These are phyloP conservation scores for Tetradesmus lagerheimii DNA, from an alignment of 139 green algal species.

Conservation along the genomic window DNA sequence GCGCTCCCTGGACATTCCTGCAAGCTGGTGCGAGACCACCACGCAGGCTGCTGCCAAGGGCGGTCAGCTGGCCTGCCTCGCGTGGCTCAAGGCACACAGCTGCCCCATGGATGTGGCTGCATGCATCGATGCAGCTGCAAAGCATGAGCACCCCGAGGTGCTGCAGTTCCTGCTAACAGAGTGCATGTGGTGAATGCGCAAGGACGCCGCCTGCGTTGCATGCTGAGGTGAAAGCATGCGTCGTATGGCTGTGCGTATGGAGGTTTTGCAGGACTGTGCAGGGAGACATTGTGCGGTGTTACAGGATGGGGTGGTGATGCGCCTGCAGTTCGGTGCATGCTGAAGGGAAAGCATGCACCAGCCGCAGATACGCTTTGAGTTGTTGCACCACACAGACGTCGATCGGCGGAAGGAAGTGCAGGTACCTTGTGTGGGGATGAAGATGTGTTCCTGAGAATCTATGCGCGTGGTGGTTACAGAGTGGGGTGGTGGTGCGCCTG, in stretches of 20 bases:
- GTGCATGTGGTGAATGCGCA: not conserved
- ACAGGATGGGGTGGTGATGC: not conserved
- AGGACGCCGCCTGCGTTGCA: not conserved
- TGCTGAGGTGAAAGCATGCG: not conserved
- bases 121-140: conserved; percentile 3
- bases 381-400: not conserved
- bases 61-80: not conserved
- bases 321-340: not conserved
- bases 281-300: not conserved
- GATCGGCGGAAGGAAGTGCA: no score
- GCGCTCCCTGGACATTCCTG: not conserved
- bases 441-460: no score
- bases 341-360: not conserved
- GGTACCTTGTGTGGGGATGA: no score
- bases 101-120: conserved; percentile 13
- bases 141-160: conserved; percentile 16
- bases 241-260: not conserved
- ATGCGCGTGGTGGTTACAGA: no score
- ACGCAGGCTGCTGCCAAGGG: conserved; percentile 7
- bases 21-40: not conserved
- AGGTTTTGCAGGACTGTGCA: not conserved
- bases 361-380: not conserved
- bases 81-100: not conserved
- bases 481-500: not conserved
- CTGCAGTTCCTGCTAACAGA: conserved; percentile 9